phyloP scores from a whole-genome alignment of 306 rosid species.

The Vigna unguiculata region DNA sequence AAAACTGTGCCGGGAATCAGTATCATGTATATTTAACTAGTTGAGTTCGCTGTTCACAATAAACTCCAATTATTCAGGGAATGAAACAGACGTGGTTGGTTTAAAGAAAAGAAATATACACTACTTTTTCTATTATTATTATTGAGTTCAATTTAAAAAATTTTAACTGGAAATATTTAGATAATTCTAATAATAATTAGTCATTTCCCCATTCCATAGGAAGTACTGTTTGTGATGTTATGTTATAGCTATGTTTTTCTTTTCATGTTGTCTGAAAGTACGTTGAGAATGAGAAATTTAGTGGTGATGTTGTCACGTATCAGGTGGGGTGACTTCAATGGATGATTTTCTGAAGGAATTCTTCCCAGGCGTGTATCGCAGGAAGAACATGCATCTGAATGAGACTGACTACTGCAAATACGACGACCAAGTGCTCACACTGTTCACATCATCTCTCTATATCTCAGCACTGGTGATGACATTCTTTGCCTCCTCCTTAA shows the following conservation, averaged over 20 bases:
- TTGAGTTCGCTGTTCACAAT: too few species aligned
- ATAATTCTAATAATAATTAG: too few species aligned
- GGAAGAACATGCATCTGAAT: slow-evolving; percentile 69
- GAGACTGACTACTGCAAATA: slow-evolving; percentile 98
- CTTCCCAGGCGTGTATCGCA: slow-evolving; percentile 78
- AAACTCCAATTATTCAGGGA: too few species aligned
- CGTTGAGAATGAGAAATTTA: not conserved
- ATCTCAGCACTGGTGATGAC: slow-evolving; percentile 86
- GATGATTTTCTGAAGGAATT: slow-evolving; percentile 87
- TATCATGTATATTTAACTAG: too few species aligned
- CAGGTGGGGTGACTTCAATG: slow-evolving; percentile 99
- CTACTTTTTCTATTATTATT: too few species aligned
- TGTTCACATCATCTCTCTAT: slow-evolving; percentile 92
- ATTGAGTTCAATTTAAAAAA: too few species aligned
- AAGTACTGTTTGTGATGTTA: not conserved
- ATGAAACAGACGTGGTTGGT: too few species aligned
- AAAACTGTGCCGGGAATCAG: too few species aligned
- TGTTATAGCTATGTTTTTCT: not conserved
- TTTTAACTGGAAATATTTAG: too few species aligned
- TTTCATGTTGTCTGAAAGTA: not conserved
- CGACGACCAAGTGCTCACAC: slow-evolving; percentile 87
- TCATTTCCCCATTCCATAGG: too few species aligned
- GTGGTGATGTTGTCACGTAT: not conserved
- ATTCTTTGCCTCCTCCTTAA: slow-evolving; percentile 79
- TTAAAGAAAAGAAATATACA: too few species aligned